phyloP scores from a whole-genome alignment of 2,329 filamentous ascomycete genomes.

The Colletotrichum plurivorum region DNA sequence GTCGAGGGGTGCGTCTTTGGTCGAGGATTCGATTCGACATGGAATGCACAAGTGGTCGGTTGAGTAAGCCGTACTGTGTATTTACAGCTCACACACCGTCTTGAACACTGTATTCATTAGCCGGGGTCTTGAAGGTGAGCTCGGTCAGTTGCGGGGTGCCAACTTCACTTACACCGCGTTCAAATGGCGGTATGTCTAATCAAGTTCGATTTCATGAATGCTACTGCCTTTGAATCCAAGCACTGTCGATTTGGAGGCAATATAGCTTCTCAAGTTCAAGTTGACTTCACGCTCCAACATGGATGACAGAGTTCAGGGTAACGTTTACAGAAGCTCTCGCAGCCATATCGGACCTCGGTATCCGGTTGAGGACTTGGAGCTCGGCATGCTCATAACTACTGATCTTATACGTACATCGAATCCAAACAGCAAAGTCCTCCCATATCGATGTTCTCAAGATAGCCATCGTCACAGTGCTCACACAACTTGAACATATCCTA shows the following conservation, averaged over 20 bases:
- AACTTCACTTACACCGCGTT: too few relatives aligned
- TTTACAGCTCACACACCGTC: not conserved
- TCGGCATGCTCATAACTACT: too few relatives aligned
- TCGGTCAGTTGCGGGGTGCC: not conserved
- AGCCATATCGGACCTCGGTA: conserved; percentile 31
- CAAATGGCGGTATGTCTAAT: too few relatives aligned
- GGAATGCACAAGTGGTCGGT: conserved; percentile 37
- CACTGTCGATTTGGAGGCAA: too few relatives aligned
- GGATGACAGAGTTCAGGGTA: not conserved
- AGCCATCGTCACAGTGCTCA: not conserved
- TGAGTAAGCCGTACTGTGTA: conserved; percentile 39
- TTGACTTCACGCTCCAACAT: too few relatives aligned
- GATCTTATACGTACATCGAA: too few relatives aligned
- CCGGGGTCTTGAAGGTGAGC: conserved; percentile 4
- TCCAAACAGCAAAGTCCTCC: too few relatives aligned
- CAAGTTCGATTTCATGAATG: too few relatives aligned
- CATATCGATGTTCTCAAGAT: too few relatives aligned
- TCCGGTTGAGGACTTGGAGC: not conserved
- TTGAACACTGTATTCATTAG: not conserved
- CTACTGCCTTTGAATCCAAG: too few relatives aligned
- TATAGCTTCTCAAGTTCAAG: too few relatives aligned
- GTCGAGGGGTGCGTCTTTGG: conserved; percentile 28
- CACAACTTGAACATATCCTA: too few relatives aligned
- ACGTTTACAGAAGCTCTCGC: conserved; percentile 11
- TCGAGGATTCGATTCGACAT: conserved; percentile 3